These are phyloP conservation scores for Ophidiomyces ophidiicola DNA, from an alignment of 2,329 filamentous ascomycete species.

Conservation along the genomic window DNA sequence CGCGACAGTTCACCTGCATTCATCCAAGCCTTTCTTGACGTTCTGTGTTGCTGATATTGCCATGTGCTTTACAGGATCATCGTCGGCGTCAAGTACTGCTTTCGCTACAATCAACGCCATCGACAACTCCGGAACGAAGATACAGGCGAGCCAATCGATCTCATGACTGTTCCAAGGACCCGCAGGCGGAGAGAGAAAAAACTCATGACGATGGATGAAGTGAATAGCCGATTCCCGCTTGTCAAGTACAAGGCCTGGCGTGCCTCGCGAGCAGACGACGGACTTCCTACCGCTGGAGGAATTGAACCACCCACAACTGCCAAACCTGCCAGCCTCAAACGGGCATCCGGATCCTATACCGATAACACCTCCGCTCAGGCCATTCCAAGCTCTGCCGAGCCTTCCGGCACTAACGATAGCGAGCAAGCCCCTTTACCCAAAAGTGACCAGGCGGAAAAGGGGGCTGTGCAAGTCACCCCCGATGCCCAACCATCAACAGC, in stretches of 20 bases:
- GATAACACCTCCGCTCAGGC: constrained; percentile 33
- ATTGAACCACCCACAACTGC: constrained; percentile 59
- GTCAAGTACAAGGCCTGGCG: constrained; percentile 96
- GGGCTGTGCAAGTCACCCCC: not conserved
- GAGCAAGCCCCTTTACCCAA: constrained; percentile 21
- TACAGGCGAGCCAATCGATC: constrained; percentile 76
- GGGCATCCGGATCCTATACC: constrained; percentile 32
- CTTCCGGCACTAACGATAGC: constrained; percentile 36
- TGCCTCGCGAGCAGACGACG: constrained; percentile 66
- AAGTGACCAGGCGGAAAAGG: constrained; percentile 16
- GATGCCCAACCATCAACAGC: not conserved
- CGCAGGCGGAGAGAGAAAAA: constrained; percentile 93
- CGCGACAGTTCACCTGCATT: too few relatives aligned
- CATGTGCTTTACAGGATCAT: constrained; percentile 73
- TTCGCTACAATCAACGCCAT: constrained; percentile 92
- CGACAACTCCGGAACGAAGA: constrained; percentile 63
- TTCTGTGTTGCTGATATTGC: constrained; percentile 9
- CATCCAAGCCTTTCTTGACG: not conserved
- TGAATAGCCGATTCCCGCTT: constrained; percentile 92
- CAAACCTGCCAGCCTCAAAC: constrained; percentile 57
- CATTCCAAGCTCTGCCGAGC: constrained; percentile 41
- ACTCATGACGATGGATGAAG: constrained; percentile 96
- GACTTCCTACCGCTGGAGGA: constrained; percentile 70
- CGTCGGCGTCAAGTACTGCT: constrained; percentile 98
- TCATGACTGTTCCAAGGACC: constrained; percentile 71